Evolutionary conservation across 2,329 filamentous ascomycete species (phyloP).

Genomic region (Calonectria crousiana): DNA sequence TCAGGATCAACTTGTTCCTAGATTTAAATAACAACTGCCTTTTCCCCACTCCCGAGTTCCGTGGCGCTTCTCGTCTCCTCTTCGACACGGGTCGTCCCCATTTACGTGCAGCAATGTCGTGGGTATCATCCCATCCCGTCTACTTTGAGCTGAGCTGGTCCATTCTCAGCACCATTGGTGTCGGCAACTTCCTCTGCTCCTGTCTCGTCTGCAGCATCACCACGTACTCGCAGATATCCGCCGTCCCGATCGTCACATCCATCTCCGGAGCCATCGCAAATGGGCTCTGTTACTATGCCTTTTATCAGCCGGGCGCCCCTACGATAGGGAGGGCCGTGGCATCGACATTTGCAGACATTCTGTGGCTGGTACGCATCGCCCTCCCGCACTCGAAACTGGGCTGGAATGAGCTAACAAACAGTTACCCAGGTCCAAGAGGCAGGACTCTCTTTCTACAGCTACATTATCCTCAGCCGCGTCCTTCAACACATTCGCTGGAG

Average conservation of each 20-base stretch:
- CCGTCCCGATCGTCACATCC: conserved; percentile 56
- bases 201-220: conserved; percentile 55
- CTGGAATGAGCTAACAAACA: not conserved
- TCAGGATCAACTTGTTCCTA: not conserved
- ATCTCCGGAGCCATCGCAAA: conserved; percentile 55
- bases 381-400: too few relatives aligned
- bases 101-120: not conserved
- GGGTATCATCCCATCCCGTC: conserved; percentile 18
- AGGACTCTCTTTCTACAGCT: conserved; percentile 61
- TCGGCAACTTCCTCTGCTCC: conserved; percentile 55
- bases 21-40: not conserved
- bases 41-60: not conserved
- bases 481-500: conserved; percentile 56
- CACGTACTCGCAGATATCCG: conserved; percentile 51
- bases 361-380: conserved; percentile 52
- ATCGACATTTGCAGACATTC: conserved; percentile 53
- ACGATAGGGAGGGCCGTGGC: conserved; percentile 47
- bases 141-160: conserved; percentile 60
- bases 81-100: not conserved
- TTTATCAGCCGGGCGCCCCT: conserved; percentile 46
- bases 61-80: not conserved
- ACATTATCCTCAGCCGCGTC: conserved; percentile 64
- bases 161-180: conserved; percentile 58
- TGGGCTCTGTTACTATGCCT: conserved; percentile 58
- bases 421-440: conserved; percentile 57